Evolutionary conservation across 2,329 filamentous ascomycete genomes (phyloP).

Genomic region (Fusarium burgessii): DNA sequence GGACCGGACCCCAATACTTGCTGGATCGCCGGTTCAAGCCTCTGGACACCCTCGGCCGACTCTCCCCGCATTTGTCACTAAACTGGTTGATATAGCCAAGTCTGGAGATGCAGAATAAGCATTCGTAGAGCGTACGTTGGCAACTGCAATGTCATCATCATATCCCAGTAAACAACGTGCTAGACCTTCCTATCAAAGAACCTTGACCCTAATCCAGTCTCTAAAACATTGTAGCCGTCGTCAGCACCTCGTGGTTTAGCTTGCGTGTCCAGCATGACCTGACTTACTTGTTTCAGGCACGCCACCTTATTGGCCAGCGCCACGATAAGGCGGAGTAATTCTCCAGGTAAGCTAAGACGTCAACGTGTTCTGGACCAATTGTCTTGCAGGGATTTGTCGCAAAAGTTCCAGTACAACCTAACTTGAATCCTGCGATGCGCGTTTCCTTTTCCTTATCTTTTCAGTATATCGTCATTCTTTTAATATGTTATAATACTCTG

Average conservation of each 20-base stretch:
- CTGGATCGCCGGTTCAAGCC: conserved; percentile 15
- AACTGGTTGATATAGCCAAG: not conserved
- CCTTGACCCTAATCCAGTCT: not conserved
- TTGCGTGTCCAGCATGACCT: conserved; percentile 21
- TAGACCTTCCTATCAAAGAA: not conserved
- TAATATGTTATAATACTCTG: conserved; percentile 2
- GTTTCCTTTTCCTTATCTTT: not conserved
- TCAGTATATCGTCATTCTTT: not conserved
- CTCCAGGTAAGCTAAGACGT: conserved; percentile 20
- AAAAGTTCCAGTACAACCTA: conserved; percentile 35
- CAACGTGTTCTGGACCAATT: conserved; percentile 21
- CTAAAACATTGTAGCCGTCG: not conserved
- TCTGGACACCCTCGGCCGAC: not conserved
- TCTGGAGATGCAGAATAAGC: not conserved
- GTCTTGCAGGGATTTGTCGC: not conserved
- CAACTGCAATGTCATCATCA: not conserved
- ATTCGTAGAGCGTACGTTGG: conserved; percentile 1
- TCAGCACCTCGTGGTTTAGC: conserved; percentile 19
- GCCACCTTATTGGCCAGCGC: not conserved
- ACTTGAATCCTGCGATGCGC: conserved; percentile 9
- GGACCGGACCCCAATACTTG: not conserved
- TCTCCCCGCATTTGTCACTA: not conserved
- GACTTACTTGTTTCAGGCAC: not conserved
- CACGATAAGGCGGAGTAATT: conserved; percentile 23
- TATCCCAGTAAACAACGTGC: not conserved